Conservation (phyloP, 176 grass and related monocot species). For the Oryza glaberrima region DNA sequence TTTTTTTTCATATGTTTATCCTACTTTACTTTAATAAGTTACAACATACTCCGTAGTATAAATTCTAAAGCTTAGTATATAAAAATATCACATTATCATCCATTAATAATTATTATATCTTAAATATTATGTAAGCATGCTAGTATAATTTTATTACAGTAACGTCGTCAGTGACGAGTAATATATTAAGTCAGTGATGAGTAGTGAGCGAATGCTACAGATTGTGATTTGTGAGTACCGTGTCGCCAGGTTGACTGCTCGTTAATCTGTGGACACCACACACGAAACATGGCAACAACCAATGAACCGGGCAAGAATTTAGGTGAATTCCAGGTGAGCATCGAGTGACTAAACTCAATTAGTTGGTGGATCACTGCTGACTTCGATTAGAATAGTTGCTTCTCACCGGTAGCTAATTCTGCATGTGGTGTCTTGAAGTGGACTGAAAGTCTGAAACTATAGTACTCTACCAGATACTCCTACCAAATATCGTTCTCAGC, state of each 20-base stretch:
- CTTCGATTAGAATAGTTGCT: slow-evolving; percentile 2
- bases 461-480: background rate
- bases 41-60: too few relatives aligned
- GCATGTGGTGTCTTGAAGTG: background rate
- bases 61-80: too few relatives aligned
- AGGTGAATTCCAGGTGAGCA: slow-evolving; percentile 46
- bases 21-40: too few relatives aligned
- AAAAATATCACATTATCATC: too few relatives aligned
- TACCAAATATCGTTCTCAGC: background rate
- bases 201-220: background rate
- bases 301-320: slow-evolving; percentile 8
- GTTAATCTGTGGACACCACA: background rate
- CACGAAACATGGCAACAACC: slow-evolving; percentile 3
- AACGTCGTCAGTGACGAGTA: background rate
- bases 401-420: background rate
- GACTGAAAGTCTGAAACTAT: background rate
- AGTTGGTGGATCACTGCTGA: slow-evolving; percentile 39
- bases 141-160: background rate
- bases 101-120: too few relatives aligned
- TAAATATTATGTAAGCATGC: too few relatives aligned
- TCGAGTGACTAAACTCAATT: slow-evolving; percentile 19
- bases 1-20: background rate
- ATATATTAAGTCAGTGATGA: background rate
- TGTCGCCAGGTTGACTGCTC: slow-evolving; percentile 23
- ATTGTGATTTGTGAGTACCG: background rate